Percentiles rank a stretch among this genome's conserved stretches.
phyloP scores from a whole-genome alignment of 495 filamentous ascomycete species.

The Lophiostoma macrostomum region DNA sequence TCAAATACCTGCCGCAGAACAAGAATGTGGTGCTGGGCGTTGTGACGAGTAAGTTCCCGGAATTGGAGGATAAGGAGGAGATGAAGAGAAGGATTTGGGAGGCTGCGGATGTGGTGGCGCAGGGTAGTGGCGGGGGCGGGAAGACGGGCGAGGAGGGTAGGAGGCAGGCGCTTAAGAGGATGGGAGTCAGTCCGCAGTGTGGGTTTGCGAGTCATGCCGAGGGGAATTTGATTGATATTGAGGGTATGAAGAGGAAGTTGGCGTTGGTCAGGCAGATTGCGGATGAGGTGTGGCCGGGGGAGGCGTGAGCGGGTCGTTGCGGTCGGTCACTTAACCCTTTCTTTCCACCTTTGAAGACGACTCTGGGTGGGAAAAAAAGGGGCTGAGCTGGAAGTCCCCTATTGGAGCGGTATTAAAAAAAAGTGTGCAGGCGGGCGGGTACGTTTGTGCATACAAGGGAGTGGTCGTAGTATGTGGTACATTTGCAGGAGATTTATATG shows the following conservation, averaged over 20 bases:
- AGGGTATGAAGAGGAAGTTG: conserved; percentile 55
- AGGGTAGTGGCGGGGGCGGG: conserved; percentile 42
- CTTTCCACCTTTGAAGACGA: no score
- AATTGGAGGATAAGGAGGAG: conserved; percentile 58
- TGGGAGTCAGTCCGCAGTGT: conserved; percentile 65
- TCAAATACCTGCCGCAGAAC: conserved; percentile 56
- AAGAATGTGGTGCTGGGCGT: conserved; percentile 64
- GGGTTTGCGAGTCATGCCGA: conserved; percentile 63
- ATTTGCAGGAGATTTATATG: no score
- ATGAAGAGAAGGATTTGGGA: conserved; percentile 55
- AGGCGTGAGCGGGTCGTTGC: conserved; percentile 34
- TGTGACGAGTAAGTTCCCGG: conserved; percentile 61
- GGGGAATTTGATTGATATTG: conserved; percentile 57
- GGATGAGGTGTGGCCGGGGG: conserved; percentile 48
- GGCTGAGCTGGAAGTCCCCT: no score
- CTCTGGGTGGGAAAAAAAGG: no score
- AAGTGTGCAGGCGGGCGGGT: no score
- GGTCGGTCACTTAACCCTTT: no score
- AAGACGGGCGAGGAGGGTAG: no score
- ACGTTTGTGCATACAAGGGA: no score
- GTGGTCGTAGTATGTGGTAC: no score
- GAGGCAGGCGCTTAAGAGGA: conserved; percentile 52
- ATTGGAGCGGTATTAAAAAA: no score
- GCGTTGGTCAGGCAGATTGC: conserved; percentile 48
- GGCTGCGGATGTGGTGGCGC: conserved; percentile 56